Base-by-base conservation (phyloP, 805 yeast species). In the Hanseniaspora lindneri region DNA sequence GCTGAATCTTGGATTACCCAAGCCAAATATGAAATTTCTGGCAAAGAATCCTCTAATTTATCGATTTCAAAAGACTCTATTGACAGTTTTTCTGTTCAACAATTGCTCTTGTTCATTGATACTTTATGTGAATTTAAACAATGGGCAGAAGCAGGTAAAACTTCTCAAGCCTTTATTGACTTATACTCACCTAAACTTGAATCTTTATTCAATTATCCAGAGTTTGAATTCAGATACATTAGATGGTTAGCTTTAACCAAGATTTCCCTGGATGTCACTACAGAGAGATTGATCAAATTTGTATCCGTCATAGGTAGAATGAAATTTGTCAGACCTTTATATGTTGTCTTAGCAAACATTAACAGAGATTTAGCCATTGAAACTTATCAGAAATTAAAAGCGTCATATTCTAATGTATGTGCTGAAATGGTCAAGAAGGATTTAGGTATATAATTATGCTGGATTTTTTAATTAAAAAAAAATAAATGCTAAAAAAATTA, bases 251-350 rank as follows among this genome's bases (percentile, higher is more conserved):
- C 84, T 7, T 65, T 70, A 0, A 81, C 80, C 27, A 66, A 70
- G 25, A 66, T 76, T 49, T 53, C 59, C 11, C 62, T 68, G 29
- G 66, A 68, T 44, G 74, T 80, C 60, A 66, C 64, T 50, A 66
- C 64, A 39, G 43, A 46, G 1, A 47, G 41, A 34, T 66, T 87
- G 40, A 86, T 94, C 3, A 75, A 76, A 47, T 87, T 95, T 95
- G 71, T 87, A 49, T 94, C 89, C 11, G 79, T 88, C 2, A 92
- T 87, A 20, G 96, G 96, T 19, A 75, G 96, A 69, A 87, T 87
- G 96, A 87, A 87, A 67, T 87, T 80, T 60, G 95, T 84, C 23
- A 75, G 96, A 63, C 95, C 96, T 27, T 85, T 92, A 3, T 86
- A 77, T 65, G 72, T 76, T 39, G 66, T 79, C 52, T 69, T 87